phyloP scores from a whole-genome alignment of 2,329 filamentous ascomycete genomes.

The Fusarium sp. region DNA sequence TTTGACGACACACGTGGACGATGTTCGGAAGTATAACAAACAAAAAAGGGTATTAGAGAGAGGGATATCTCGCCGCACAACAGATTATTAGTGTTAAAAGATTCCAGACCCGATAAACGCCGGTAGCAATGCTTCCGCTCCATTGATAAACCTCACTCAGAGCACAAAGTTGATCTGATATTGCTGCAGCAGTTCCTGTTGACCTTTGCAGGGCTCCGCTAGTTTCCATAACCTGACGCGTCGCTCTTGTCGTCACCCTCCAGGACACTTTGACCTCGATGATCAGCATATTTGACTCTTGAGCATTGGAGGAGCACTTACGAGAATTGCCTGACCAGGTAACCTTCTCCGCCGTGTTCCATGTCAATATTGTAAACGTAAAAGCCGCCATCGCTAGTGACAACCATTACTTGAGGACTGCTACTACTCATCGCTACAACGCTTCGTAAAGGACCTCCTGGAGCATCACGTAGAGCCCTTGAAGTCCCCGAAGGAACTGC shows the following conservation, averaged over 20 bases:
- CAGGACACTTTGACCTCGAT: constrained; percentile 52
- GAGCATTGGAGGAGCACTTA: constrained; percentile 58
- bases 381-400: constrained; percentile 94
- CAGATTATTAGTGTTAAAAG: neutral
- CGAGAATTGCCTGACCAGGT: constrained; percentile 91
- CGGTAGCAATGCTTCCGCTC: constrained; percentile 20
- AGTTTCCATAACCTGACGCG: constrained; percentile 53
- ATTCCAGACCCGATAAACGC: constrained; percentile 17
- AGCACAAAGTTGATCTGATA: neutral
- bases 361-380: constrained; percentile 96
- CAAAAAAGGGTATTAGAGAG: constrained; percentile 16
- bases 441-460: constrained; percentile 71
- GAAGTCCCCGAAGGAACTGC: constrained; percentile 28
- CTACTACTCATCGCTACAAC: constrained; percentile 98
- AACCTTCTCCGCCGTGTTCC: constrained; percentile 92
- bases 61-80: neutral
- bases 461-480: constrained; percentile 43
- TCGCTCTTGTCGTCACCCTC: constrained; percentile 65
- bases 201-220: neutral
- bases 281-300: neutral
- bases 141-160: neutral
- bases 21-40: neutral
- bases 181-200: neutral
- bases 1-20: neutral
- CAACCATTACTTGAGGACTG: constrained; percentile 96